Evolutionary conservation across 2,329 filamentous ascomycete species (phyloP), one percentile per base, ranked within the genome.

Genomic region (Fusarium sp.): DNA sequence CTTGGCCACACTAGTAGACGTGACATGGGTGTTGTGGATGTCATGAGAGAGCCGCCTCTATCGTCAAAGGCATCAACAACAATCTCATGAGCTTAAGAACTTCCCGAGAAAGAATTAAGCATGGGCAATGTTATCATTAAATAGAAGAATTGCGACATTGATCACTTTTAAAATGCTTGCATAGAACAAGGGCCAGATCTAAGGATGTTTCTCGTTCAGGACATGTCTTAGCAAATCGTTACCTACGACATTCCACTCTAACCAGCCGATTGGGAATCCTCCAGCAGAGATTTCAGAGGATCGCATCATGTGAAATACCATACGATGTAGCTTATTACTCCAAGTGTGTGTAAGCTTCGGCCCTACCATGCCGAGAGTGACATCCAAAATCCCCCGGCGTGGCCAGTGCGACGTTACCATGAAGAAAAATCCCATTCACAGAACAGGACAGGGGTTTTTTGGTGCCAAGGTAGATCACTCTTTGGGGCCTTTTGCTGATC

Each of bases 1-100:
- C 61, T 60, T 66, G 63, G 63, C 61, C 40, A 48, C n/a, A 59
- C 52, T 43, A 48, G 36, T 43, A 48, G 36, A 31, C 40, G 14
- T 26, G 53, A 39, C 38, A 36, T 26, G 33, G 22, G 46, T 18
- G 15, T 58, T 13, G 10, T 34, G 28, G 17, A n/a, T n/a, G 28
- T 33, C 44, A 28, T 44, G 22, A 36, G 15, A 22, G 7, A 57
- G 58, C 58, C 40, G 39, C 48, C 44, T 44, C 42, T 17, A 46
- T 46, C 28, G 44, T 33, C 44, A 33, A 17, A 10, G 17, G 17
- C 18, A n/a, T 42, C 10, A 24, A 24, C 46, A 26, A 26, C 33
- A 17, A 33, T 53, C 28, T 51, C 34, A 4, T 24, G n/a, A 46
- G n/a, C 22, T 10, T 28, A 33, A 14, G 17, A 14, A 20, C 28